phyloP scores from a whole-genome alignment of 257 asterid genomes.

The Gynochthodes officinalis region DNA sequence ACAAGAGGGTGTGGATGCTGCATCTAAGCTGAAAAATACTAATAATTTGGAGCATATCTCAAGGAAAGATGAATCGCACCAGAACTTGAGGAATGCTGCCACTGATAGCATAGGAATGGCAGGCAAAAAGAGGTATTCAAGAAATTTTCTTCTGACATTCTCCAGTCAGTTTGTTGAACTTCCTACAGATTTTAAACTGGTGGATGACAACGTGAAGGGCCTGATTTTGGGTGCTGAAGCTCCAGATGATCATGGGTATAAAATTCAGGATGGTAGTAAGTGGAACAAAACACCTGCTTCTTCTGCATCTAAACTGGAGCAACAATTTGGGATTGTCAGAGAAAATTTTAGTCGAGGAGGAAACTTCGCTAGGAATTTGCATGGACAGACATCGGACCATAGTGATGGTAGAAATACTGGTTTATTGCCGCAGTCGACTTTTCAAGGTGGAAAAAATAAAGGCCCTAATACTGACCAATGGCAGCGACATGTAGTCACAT shows the following conservation, averaged over 20 bases:
- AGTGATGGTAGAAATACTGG: not conserved
- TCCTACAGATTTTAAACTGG: slow-evolving; percentile 27
- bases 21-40: not conserved
- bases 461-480: slow-evolving; percentile 20
- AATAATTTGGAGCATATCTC: slow-evolving; percentile 1
- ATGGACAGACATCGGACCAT: slow-evolving; percentile 18
- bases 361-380: slow-evolving; percentile 20
- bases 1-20: not conserved
- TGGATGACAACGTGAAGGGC: slow-evolving; percentile 19
- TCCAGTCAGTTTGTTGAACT: slow-evolving; percentile 21
- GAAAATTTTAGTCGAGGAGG: slow-evolving; percentile 21
- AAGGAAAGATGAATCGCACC: not conserved
- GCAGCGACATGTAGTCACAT: slow-evolving; percentile 22
- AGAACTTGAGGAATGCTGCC: slow-evolving; percentile 8
- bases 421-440: slow-evolving; percentile 2
- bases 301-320: slow-evolving; percentile 9
- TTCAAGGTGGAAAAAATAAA: slow-evolving; percentile 21
- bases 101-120: not conserved
- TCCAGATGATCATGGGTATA: slow-evolving; percentile 12
- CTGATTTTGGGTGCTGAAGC: slow-evolving; percentile 14
- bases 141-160: slow-evolving; percentile 28
- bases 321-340: slow-evolving; percentile 9
- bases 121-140: slow-evolving; percentile 24
- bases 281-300: slow-evolving; percentile 20
- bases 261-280: slow-evolving; percentile 20